These are phyloP conservation scores for Hypholoma fasciculare DNA, from an alignment of 768 basidiomycete genomes.

Conservation along the genomic window DNA sequence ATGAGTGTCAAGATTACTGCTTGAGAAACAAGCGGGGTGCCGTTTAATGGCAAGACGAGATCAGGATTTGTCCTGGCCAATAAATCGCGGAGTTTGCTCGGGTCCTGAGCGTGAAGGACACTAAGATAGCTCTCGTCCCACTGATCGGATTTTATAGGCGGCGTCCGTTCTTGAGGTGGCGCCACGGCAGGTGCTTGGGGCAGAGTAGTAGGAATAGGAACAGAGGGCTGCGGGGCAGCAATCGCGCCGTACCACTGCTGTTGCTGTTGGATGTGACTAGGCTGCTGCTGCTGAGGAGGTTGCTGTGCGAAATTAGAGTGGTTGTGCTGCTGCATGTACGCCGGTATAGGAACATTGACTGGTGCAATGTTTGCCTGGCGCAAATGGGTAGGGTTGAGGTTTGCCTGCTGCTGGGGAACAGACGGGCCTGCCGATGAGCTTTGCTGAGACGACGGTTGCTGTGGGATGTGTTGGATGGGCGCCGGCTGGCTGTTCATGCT, in stretches of 20 bases:
- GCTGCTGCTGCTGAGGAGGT: slow-evolving; percentile 34
- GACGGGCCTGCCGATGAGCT: slow-evolving; percentile 37
- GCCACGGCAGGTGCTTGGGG: slow-evolving; percentile 49
- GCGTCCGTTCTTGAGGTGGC: slow-evolving; percentile 45
- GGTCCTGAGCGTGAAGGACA: slow-evolving; percentile 74
- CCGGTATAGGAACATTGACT: slow-evolving; percentile 33
- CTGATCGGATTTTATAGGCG: slow-evolving; percentile 64
- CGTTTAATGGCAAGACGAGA: slow-evolving; percentile 75
- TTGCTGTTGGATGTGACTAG: slow-evolving; percentile 26
- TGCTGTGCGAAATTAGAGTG: slow-evolving; percentile 37
- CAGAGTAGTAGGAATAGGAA: slow-evolving; percentile 74
- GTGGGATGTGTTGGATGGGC: slow-evolving; percentile 34
- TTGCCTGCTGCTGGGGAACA: slow-evolving; percentile 33
- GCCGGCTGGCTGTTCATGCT: slow-evolving; percentile 47
- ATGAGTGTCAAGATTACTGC: slow-evolving; percentile 83
- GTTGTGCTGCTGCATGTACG: slow-evolving; percentile 39
- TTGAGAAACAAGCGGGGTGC: slow-evolving; percentile 71
- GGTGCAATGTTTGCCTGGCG: slow-evolving; percentile 44
- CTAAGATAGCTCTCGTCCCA: slow-evolving; percentile 86
- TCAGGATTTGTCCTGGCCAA: slow-evolving; percentile 77
- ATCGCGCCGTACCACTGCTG: slow-evolving; percentile 69
- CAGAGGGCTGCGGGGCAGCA: slow-evolving; percentile 81
- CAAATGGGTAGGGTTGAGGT: slow-evolving; percentile 37
- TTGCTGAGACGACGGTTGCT: slow-evolving; percentile 41
- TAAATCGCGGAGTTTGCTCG: slow-evolving; percentile 71